Conservation (phyloP, 176 grass and related monocot species). For the Avena eriantha region DNA sequence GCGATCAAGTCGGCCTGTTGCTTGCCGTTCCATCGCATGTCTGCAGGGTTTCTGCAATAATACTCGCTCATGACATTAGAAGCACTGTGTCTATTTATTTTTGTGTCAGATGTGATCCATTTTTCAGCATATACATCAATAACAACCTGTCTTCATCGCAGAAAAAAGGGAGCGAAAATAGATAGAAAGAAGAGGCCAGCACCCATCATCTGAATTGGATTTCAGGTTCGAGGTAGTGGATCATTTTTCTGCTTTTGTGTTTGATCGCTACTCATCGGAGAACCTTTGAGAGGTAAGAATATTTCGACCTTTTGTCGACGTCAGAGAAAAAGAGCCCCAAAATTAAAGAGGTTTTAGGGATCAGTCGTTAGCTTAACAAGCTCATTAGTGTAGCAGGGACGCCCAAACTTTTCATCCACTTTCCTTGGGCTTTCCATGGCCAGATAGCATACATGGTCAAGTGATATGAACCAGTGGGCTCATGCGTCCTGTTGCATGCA, state of each 20-base stretch:
- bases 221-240: neutral
- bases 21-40: neutral
- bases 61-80: neutral
- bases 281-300: neutral
- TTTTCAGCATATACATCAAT: neutral
- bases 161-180: neutral
- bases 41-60: neutral
- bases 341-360: neutral
- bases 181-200: neutral
- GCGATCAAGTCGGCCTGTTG: neutral
- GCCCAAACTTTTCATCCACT: neutral
- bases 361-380: neutral
- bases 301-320: conserved; percentile 26
- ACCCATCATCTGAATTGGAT: neutral
- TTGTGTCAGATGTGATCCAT: neutral
- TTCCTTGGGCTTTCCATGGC: neutral
- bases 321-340: neutral
- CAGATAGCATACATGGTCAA: neutral
- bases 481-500: conserved; percentile 18
- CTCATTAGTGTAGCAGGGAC: conserved; percentile 3
- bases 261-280: neutral
- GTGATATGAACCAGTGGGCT: neutral
- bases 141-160: neutral
- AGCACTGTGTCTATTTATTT: neutral
- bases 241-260: neutral